Conservation (phyloP, 768 basidiomycete species). For the Mycena pura region DNA sequence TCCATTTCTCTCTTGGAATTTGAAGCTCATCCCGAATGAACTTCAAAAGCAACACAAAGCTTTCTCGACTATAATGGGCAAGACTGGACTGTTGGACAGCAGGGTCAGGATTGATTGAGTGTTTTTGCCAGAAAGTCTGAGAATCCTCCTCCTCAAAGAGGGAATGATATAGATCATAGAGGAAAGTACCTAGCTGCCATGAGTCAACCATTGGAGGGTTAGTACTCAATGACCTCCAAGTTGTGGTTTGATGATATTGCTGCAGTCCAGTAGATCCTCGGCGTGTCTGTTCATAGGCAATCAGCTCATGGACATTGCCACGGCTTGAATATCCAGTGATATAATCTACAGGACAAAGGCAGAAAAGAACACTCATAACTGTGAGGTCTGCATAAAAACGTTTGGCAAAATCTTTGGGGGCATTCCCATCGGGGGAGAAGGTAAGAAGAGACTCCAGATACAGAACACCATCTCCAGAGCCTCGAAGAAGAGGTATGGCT, state of each 20-base stretch:
- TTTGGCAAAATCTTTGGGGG: slow-evolving; percentile 37
- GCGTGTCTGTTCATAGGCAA: slow-evolving; percentile 21
- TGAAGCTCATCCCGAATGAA: slow-evolving; percentile 36
- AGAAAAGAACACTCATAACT: slow-evolving; percentile 49
- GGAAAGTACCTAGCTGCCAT: slow-evolving; percentile 40
- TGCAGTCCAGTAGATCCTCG: neutral
- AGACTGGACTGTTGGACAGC: slow-evolving; percentile 24
- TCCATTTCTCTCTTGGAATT: slow-evolving; percentile 38
- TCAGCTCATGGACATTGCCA: slow-evolving; percentile 49
- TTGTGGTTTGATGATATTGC: slow-evolving; percentile 21
- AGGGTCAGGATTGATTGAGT: slow-evolving; percentile 7
- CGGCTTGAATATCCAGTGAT: slow-evolving; percentile 47
- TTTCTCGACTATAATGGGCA: slow-evolving; percentile 45
- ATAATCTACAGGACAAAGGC: slow-evolving; percentile 46
- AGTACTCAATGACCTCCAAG: slow-evolving; percentile 17
- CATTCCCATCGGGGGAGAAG: slow-evolving; percentile 32
- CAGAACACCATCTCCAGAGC: slow-evolving; percentile 36
- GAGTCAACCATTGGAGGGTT: slow-evolving; percentile 28
- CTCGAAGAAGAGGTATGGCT: slow-evolving; percentile 44
- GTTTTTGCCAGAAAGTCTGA: slow-evolving; percentile 25
- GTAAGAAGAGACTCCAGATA: slow-evolving; percentile 51
- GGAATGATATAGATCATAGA: slow-evolving; percentile 46
- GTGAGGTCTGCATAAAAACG: slow-evolving; percentile 47
- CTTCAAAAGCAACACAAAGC: slow-evolving; percentile 44
- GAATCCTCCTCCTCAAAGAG: slow-evolving; percentile 46